Evolutionary conservation across 768 basidiomycete genomes (phyloP).

Genomic region (Auricularia sp.): DNA sequence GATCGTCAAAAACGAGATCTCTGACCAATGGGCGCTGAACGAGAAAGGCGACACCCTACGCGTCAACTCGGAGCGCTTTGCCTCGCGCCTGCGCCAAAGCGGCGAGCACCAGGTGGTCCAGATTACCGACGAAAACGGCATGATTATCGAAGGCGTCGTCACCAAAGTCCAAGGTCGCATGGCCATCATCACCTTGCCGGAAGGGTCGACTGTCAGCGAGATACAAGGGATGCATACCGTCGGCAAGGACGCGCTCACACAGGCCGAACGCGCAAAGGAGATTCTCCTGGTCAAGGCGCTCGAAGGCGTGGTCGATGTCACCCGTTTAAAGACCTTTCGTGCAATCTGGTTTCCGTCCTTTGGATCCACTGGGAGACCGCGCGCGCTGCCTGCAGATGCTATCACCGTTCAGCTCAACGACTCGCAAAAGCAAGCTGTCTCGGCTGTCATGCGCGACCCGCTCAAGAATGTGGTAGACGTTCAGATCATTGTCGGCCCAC

Average conservation of each 20-base stretch:
- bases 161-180: neutral
- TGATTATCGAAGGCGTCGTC: neutral
- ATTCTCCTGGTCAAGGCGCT: neutral
- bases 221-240: neutral
- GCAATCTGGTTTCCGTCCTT: conserved; percentile 5
- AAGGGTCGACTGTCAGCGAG: neutral
- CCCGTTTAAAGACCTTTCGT: neutral
- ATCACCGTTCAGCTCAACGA: conserved; percentile 2
- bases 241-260: neutral
- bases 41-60: neutral
- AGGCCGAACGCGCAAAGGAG: neutral
- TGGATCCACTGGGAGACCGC: neutral
- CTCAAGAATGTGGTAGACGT: conserved; percentile 1
- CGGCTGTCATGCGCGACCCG: neutral
- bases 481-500: conserved; percentile 10
- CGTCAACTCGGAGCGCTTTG: neutral
- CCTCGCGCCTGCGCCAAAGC: neutral
- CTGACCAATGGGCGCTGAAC: neutral
- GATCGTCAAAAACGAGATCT: conserved; percentile 33
- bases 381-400: neutral
- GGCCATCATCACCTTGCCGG: neutral
- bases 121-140: neutral
- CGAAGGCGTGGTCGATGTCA: neutral
- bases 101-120: neutral
- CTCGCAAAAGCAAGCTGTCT: conserved; percentile 2